Base-by-base conservation (phyloP, 1,139 yeast genomes). In the Zygosaccharomyces pseudobailii region DNA sequence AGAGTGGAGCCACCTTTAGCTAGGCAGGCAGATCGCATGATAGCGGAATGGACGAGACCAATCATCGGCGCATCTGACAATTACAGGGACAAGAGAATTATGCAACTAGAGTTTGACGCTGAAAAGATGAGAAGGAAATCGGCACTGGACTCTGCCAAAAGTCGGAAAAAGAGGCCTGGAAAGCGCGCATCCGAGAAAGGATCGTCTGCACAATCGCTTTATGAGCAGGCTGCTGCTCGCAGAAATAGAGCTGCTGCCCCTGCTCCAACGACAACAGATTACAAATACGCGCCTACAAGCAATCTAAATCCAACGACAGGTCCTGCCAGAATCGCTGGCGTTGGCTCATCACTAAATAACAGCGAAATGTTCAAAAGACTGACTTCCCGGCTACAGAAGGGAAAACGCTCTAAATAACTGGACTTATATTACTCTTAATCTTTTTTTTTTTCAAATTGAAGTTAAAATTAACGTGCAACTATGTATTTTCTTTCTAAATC, bases 11-110 rank as follows among this genome's bases (percentile, higher is more conserved):
- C 87, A 36, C 74, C 78, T 46, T 79, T 94, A 64, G 89, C 90
- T 66, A 83, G 95, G 61, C 75, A 84, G 41, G 98, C 96, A 5
- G 97, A 92, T 65, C 81, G 83, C 63, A 73, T 94, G 51, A 85
- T 94, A 58, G 96, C 96, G 31, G 95, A 89, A 66, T 92, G 99
- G 99, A 92, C 97, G 6, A 80, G 98, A 67, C 98, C 98, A 34
- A 89, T 94, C 53, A 87, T 94, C 75, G 96, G 95, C 57, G 85
- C 95, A 53, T 85, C 95, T 2, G 97, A 92, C 68, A 88, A 92
- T 57, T 92, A 90, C 71, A 82, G 94, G 68, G 97, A 92, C 69
- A 84, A 89, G 69, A 75, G 82, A 50, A 82, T 92, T 51, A 79
- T 79, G 60, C 78, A 83, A 55, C 78, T 80, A 52, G 82, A 79